Conservation (phyloP, 2,329 filamentous ascomycete species). For the Parastagonospora nodorum region DNA sequence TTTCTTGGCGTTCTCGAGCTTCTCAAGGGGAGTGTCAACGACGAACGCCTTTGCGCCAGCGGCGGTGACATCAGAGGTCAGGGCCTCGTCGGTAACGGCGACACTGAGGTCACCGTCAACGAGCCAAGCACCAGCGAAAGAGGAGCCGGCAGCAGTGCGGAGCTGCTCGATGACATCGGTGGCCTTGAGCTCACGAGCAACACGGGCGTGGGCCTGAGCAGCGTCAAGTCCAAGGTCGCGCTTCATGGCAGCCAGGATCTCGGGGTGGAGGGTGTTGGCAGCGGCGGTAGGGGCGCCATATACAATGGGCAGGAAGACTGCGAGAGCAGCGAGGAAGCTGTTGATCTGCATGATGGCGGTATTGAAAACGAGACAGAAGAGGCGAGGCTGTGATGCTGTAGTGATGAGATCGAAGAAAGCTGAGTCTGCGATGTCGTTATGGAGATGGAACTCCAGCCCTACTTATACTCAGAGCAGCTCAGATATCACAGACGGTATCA, state of each 20-base stretch:
- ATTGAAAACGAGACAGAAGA: constrained; percentile 27
- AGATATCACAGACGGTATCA: constrained; percentile 5
- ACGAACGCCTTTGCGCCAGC: constrained; percentile 45
- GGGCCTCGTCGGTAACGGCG: constrained; percentile 46
- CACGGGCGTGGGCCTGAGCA: constrained; percentile 46
- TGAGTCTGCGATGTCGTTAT: constrained; percentile 20
- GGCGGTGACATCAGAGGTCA: constrained; percentile 43
- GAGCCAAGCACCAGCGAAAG: constrained; percentile 50
- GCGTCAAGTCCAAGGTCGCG: constrained; percentile 50
- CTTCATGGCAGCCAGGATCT: constrained; percentile 52
- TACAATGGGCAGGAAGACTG: constrained; percentile 48
- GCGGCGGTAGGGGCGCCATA: constrained; percentile 48
- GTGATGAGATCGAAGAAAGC: constrained; percentile 27
- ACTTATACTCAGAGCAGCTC: constrained; percentile 23
- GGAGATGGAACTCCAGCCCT: constrained; percentile 13
- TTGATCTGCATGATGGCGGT: constrained; percentile 46
- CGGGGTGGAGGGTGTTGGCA: constrained; percentile 46
- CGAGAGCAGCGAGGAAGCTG: constrained; percentile 47
- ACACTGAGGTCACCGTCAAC: constrained; percentile 46
- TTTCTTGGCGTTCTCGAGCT: constrained; percentile 45
- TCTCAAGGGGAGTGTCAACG: constrained; percentile 44
- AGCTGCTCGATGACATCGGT: constrained; percentile 47
- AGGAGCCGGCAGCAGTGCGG: constrained; percentile 35
- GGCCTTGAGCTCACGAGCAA: constrained; percentile 46
- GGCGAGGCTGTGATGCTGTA: constrained; percentile 23